Conservation (phyloP, 2,329 filamentous ascomycete species). For the Colletotrichum brevisporum region DNA sequence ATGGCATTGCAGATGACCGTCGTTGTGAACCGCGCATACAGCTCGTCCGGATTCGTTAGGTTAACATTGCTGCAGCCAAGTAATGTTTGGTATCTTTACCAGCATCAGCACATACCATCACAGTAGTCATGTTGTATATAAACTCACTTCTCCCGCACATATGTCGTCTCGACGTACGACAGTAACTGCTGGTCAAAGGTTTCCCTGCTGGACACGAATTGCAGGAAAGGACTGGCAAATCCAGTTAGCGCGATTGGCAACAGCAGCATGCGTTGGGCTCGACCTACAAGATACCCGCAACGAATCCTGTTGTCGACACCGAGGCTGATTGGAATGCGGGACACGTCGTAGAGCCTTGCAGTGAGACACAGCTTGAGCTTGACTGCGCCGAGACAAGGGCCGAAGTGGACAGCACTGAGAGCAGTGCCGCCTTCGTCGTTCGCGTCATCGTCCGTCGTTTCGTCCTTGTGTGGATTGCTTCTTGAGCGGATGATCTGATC, state of each 20-base stretch:
- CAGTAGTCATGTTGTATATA: background rate
- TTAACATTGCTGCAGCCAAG: constrained; percentile 87
- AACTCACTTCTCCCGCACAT: constrained; percentile 83
- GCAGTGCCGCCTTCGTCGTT: constrained; percentile 34
- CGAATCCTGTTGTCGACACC: constrained; percentile 72
- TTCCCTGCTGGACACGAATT: constrained; percentile 80
- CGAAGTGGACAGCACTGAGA: constrained; percentile 53
- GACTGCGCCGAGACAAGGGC: constrained; percentile 57
- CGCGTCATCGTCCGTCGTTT: constrained; percentile 20
- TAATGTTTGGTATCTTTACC: constrained; percentile 79
- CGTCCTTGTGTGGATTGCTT: background rate
- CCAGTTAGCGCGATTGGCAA: constrained; percentile 37
- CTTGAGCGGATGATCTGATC: background rate
- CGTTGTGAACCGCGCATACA: constrained; percentile 94
- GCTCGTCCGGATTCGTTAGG: constrained; percentile 81
- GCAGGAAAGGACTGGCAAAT: constrained; percentile 81
- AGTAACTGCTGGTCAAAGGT: constrained; percentile 84
- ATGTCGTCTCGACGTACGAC: constrained; percentile 80
- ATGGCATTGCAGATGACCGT: constrained; percentile 95
- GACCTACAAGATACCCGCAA: constrained; percentile 76
- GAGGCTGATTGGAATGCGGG: constrained; percentile 80
- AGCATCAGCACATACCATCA: background rate
- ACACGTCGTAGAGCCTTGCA: constrained; percentile 78
- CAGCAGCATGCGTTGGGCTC: background rate
- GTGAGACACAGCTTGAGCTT: constrained; percentile 70